phyloP scores from a whole-genome alignment of 768 basidiomycete genomes.

The Tylopilus felleus region DNA sequence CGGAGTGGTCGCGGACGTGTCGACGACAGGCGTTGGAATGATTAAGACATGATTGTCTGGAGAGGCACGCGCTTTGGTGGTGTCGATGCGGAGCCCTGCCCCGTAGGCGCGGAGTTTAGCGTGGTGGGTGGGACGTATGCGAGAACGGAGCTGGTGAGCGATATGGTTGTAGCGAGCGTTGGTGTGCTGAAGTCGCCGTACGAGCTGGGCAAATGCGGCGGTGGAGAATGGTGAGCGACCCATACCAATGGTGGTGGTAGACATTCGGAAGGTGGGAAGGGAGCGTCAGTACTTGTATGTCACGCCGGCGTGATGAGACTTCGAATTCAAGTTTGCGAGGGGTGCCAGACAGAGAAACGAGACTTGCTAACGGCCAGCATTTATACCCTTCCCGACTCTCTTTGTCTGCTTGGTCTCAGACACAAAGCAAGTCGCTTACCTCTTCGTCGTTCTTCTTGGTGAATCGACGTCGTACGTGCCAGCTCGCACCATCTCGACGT shows the following conservation, averaged over 20 bases:
- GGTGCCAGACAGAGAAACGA: not conserved
- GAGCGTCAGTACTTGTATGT: not conserved
- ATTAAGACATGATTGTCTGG: conserved; percentile 38
- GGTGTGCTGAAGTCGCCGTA: conserved; percentile 40
- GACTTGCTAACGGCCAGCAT: too few relatives aligned
- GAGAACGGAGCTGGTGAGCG: conserved; percentile 38
- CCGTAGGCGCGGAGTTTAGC: conserved; percentile 44
- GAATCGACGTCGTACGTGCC: too few relatives aligned
- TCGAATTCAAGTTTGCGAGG: too few relatives aligned
- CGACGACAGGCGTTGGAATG: conserved; percentile 11
- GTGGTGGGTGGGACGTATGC: conserved; percentile 39
- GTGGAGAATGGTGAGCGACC: conserved; percentile 29
- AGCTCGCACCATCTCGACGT: too few relatives aligned
- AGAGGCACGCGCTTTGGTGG: conserved; percentile 39
- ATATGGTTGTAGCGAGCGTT: conserved; percentile 41
- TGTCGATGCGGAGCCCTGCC: conserved; percentile 44
- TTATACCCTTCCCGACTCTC: too few relatives aligned
- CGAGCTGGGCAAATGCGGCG: conserved; percentile 35
- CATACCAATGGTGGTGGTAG: conserved; percentile 7
- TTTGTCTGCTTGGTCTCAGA: too few relatives aligned
- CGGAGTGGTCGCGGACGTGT: conserved; percentile 35
- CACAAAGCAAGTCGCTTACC: too few relatives aligned
- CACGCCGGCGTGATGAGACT: not conserved
- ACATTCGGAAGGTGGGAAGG: conserved; percentile 1
- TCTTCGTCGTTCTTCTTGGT: too few relatives aligned